Evolutionary conservation across 306 rosid species (phyloP).

Genomic region (Vigna reflexopilosa): DNA sequence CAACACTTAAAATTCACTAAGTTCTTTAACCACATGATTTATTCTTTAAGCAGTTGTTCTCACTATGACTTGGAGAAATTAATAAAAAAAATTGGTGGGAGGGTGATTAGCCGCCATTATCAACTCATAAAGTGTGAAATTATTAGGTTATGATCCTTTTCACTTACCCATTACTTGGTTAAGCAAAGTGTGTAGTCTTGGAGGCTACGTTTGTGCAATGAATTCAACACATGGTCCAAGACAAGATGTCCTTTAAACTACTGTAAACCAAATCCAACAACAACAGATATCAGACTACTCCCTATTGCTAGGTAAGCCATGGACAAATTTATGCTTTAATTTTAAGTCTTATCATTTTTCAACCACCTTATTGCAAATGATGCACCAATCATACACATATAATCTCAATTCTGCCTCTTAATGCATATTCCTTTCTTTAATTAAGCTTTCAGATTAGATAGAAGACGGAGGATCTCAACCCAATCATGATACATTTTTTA

Average conservation of each 20-base stretch:
- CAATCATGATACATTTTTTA: too few species aligned
- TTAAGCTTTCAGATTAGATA: neutral
- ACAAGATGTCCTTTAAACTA: neutral
- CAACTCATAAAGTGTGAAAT: slow-evolving; percentile 34
- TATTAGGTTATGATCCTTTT: slow-evolving; percentile 28
- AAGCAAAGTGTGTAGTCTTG: slow-evolving; percentile 13
- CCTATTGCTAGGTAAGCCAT: slow-evolving; percentile 30
- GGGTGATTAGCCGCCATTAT: slow-evolving; percentile 24
- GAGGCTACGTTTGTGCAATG: slow-evolving; percentile 31
- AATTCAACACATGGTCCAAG: slow-evolving; percentile 34
- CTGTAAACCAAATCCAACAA: slow-evolving; percentile 27
- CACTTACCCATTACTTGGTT: slow-evolving; percentile 25
- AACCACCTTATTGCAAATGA: slow-evolving; percentile 27
- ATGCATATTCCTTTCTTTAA: slow-evolving; percentile 10
- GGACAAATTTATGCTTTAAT: slow-evolving; percentile 43
- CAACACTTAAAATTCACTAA: neutral
- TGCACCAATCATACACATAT: slow-evolving; percentile 11
- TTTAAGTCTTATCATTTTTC: slow-evolving; percentile 38
- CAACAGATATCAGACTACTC: slow-evolving; percentile 18
- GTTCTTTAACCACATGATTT: slow-evolving; percentile 18
- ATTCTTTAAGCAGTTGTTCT: neutral
- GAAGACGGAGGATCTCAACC: neutral
- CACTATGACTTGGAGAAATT: neutral
- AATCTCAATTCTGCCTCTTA: neutral
- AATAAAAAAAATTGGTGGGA: neutral